Percentiles rank a stretch among this genome's conserved stretches.
These are phyloP conservation scores for Podospora comata DNA, from an alignment of 495 filamentous ascomycete species.

Conservation along the genomic window DNA sequence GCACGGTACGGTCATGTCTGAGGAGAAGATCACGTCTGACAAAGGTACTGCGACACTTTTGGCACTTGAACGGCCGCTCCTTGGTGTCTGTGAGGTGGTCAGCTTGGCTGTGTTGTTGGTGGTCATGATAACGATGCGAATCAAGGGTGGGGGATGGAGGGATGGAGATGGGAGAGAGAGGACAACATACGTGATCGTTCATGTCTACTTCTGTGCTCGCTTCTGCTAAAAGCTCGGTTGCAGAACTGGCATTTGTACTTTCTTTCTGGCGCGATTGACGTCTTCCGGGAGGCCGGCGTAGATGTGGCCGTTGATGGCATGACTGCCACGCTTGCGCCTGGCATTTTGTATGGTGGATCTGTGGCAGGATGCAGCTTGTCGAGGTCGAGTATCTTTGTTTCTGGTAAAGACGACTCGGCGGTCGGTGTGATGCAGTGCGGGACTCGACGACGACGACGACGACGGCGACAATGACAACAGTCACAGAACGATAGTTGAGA, in stretches of 20 bases:
- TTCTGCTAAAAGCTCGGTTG: constrained; percentile 92
- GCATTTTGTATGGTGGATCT: constrained; percentile 49
- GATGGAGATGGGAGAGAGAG: constrained; percentile 8
- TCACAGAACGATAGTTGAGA: constrained; percentile 52
- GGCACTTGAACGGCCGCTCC: constrained; percentile 96
- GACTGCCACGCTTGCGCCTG: constrained; percentile 62
- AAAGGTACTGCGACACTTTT: constrained; percentile 97
- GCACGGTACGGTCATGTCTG: constrained; percentile 96
- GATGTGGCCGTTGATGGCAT: constrained; percentile 55
- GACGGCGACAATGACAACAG: constrained; percentile 35
- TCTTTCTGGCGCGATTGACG: constrained; percentile 70
- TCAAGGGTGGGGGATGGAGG: neutral
- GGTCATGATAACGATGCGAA: neutral
- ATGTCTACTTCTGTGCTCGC: constrained; percentile 94
- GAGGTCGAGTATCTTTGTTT: constrained; percentile 16
- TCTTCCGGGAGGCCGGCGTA: constrained; percentile 58
- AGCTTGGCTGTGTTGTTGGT: neutral
- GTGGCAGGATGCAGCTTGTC: constrained; percentile 9
- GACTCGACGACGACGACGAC: constrained; percentile 21
- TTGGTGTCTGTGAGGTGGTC: constrained; percentile 73
- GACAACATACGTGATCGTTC: constrained; percentile 90
- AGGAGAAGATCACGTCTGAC: constrained; percentile 94
- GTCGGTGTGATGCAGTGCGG: neutral
- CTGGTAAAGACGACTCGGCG: constrained; percentile 19
- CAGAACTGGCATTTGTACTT: constrained; percentile 99